Evolutionary conservation across 2,329 filamentous ascomycete genomes (phyloP), one percentile per base, ranked within the genome.

Genomic region (Diaporthe australafricana): DNA sequence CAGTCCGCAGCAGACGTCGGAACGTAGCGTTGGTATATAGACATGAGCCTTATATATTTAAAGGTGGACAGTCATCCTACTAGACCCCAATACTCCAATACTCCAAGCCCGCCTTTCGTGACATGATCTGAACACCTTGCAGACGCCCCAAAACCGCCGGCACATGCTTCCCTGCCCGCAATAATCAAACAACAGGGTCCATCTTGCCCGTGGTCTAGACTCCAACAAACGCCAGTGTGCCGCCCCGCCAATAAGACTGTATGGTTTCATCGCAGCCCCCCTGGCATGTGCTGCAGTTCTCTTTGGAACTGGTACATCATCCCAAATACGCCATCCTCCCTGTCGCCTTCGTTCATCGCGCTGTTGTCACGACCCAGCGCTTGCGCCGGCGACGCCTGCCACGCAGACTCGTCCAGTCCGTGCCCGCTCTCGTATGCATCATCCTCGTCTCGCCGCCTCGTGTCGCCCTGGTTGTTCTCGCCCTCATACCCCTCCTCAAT

Each of bases 221-320:
- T 35, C 60, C 60, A 22, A 25, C n/a, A 40, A 70, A 62, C 45
- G 52, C 68, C 42, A 35, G 17, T 69, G 30, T 48, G 52, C 30
- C 47, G 16, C 30, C 30, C 32, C 35, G 17, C 16, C 27, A 42
- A 25, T 1, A 57, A 8, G 35, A 27, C 17, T n/a, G 20, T 22
- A 20, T 20, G 3, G 16, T 27, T n/a, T 56, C 53, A 69, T 69
- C 86, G 80, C 45, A 65, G 32, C 2, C 60, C 60, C 45, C 60
- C 60, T 20, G 60, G 60, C 45, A 60, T 57, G 8, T 87, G 83
- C 55, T 86, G 85, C 75, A 87, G 82, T 74, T 90, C 87, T 78
- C 90, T 87, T 75, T 88, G 87, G 71, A 90, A 84, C 77, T 90
- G 88, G 74, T 88, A 87, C 72, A 91, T 86, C 76, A 91, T 82